Percentiles rank a stretch among this genome's conserved stretches.
Evolutionary conservation across 345 rosid species (phyloP).

Genomic region (Mercurialis annua): DNA sequence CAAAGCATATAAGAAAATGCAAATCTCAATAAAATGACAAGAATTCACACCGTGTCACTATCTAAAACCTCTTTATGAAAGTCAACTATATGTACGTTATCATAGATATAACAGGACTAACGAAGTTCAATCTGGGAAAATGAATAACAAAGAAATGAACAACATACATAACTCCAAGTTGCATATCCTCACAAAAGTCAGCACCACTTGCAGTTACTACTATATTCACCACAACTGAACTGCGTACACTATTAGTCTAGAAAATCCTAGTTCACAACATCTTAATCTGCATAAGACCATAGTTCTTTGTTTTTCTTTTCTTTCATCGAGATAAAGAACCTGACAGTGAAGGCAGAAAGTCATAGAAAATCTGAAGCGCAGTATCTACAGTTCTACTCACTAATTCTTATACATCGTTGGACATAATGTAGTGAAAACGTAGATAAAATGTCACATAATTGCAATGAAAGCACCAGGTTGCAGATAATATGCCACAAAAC

Average conservation of each 20-base stretch:
- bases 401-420: no score
- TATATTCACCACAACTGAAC: not conserved
- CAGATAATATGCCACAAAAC: conserved; percentile 11
- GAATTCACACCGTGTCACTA: not conserved
- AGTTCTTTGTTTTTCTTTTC: no score
- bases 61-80: conserved; percentile 2
- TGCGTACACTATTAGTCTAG: not conserved
- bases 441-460: conserved; percentile 6
- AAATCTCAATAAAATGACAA: conserved; percentile 6
- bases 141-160: not conserved
- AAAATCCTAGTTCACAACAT: not conserved
- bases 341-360: not conserved
- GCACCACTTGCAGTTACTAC: not conserved
- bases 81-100: not conserved
- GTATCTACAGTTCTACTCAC: not conserved
- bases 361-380: not conserved
- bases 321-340: not conserved
- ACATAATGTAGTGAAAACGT: no score
- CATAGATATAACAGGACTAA: not conserved
- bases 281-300: not conserved
- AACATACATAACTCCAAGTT: not conserved
- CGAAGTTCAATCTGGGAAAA: conserved; percentile 1
- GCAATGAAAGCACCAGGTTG: not conserved
- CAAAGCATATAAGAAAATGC: conserved; percentile 32
- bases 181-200: not conserved